These are phyloP conservation scores for Calonectria montana DNA, from an alignment of 2,329 filamentous ascomycete genomes.

Conservation along the genomic window DNA sequence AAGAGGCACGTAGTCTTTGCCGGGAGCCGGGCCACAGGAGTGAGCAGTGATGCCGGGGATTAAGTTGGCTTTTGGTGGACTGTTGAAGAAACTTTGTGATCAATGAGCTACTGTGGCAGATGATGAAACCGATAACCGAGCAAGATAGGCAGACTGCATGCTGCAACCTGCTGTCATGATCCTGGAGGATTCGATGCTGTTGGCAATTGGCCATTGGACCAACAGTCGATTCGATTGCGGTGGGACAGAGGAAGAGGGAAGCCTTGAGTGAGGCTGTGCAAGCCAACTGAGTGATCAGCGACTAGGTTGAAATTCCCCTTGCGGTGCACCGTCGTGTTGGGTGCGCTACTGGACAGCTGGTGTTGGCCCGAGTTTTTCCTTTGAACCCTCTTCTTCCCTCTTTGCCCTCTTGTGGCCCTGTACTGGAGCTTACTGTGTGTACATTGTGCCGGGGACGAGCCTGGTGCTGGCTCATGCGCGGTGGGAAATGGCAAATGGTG, in stretches of 20 bases:
- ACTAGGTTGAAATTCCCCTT: not conserved
- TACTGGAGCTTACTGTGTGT: constrained; percentile 2
- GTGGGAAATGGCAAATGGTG: not conserved
- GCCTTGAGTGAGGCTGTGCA: not conserved
- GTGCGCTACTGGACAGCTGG: not conserved
- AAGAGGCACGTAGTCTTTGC: not conserved
- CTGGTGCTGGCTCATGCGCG: not conserved
- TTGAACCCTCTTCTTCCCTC: not conserved
- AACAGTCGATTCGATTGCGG: not conserved
- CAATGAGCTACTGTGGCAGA: not conserved
- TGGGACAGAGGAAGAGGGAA: not conserved
- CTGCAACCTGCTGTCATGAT: not conserved
- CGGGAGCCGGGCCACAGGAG: not conserved
- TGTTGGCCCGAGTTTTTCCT: not conserved
- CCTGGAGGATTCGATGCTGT: not conserved
- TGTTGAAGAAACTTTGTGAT: not conserved
- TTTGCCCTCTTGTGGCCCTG: not conserved
- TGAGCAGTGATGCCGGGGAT: not conserved
- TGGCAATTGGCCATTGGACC: not conserved
- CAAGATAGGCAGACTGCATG: not conserved
- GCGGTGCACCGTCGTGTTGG: not conserved
- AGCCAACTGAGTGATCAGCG: not conserved
- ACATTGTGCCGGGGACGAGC: not conserved
- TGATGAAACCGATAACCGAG: not conserved
- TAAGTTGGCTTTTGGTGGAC: no score